Base-by-base conservation (phyloP, 768 basidiomycete genomes). In the Hydnum rufescens region DNA sequence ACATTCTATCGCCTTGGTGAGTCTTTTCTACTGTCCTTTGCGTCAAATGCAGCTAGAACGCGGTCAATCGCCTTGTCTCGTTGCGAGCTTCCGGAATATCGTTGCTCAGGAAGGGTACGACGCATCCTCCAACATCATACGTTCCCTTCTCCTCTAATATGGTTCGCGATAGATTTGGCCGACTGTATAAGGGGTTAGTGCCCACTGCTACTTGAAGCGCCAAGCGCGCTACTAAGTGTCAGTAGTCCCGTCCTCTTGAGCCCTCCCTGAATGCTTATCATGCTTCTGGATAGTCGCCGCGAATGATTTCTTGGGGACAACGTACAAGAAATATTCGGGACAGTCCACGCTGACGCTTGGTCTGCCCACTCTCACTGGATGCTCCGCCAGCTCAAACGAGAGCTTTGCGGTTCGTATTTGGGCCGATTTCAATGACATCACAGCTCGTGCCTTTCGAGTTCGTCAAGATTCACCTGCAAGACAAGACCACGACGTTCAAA, bases 31-130 rank as follows among this genome's bases (percentile, higher is more conserved):
- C n/a, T n/a, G n/a, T n/a, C n/a, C n/a, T n/a, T n/a, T n/a, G n/a
- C n/a, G n/a, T n/a, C n/a, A n/a, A n/a, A 92, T 96, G 79, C 95
- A 99, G 64, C 72, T 99, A n/a, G 82, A 85, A 63, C 84, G 80
- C 3, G 87, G 87, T 2, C 86, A 83, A 66, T 67, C 74, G 43
- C 70, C 75, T 53, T 85, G 89, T 4, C 74, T 97, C 60, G 70
- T 95, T 23, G 82, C 86, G 42, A 86, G 77, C 30, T 80, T 99
- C 66, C 70, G 69, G 54, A 71, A 78, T 13, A 97, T 99, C 62
- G 68, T 99, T 25, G 78, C 74, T 51, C 72, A 86, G 61, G 93
- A 99, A 73, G 95, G 93, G 92, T 95, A 59, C 51, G 67, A 59
- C 13, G 2, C n/a, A 22, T 8, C 32, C 3, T 48, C n/a, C 59